Base-by-base conservation (phyloP, 2,329 filamentous ascomycete species). In the Pestalotiopsis sp. region DNA sequence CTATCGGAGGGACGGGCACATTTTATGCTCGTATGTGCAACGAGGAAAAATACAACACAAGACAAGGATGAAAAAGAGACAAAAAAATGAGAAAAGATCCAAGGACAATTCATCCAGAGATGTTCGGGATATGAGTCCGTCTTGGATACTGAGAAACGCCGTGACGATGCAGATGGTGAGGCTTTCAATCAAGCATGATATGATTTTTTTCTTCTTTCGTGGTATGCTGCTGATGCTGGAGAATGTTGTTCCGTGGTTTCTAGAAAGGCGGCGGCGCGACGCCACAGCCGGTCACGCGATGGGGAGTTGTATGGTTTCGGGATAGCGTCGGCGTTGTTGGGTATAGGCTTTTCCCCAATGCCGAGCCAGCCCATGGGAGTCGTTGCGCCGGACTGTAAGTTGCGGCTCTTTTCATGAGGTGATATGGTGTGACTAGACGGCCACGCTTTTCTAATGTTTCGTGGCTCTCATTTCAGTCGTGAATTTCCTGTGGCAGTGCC, bases 211-310 rank as follows among this genome's bases (percentile, higher is more conserved):
- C 23, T n/a, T 52, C 17, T 52, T 36, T 36, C 31, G 31, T 36
- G 31, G 20, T 9, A n/a, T 52, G 45, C 17, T 13, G 41, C 13
- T 52, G 45, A 9, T 36, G 45, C 45, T 52, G 17, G 45, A n/a
- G 20, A 52, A 52, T n/a, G 17, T 52, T 20, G 17, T n/a, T 49
- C n/a, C 14, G 13, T 49, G 13, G 6, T 9, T 23, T 27, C 9
- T 36, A 59, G 59, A 39, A 20, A 23, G 59, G 31, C 27, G 59
- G 14, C 59, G 59, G 59, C 59, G 59, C 36, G 36, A 62, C 59
- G 59, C 59, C 59, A 62, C 59, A 39, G n/a, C 59, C 59, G 59
- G 38, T 38, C 27, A 39, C 59, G 59, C 59, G n/a, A 52, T 52
- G 6, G 45, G 17, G 45, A 52, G 17, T n/a, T 52, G 45, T n/a